phyloP scores from a whole-genome alignment of 2,329 filamentous ascomycete species.

The Trichoderma sp. region DNA sequence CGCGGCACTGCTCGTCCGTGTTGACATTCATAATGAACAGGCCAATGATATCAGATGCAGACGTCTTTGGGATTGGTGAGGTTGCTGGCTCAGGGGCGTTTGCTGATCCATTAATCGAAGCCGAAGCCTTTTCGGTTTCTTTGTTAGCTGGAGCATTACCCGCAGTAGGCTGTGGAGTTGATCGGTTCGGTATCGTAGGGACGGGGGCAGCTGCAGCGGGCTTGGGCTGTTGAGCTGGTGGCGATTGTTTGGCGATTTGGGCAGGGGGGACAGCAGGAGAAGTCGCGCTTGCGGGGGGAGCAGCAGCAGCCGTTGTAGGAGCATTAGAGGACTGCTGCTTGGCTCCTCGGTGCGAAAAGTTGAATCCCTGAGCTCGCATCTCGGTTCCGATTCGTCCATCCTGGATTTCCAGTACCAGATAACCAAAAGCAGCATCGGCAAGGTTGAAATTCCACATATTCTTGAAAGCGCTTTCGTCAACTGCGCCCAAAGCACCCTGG shows the following conservation, averaged over 20 bases:
- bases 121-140: conserved; percentile 55
- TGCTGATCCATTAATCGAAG: conserved; percentile 51
- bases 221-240: conserved; percentile 43
- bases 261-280: conserved; percentile 34
- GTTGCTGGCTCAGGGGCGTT: conserved; percentile 52
- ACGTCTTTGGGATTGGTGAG: conserved; percentile 60
- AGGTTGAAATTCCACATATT: conserved; percentile 99
- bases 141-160: conserved; percentile 43
- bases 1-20: conserved; percentile 76
- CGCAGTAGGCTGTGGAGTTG: conserved; percentile 51
- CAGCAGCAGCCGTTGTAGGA: conserved; percentile 14
- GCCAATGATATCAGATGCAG: conserved; percentile 69
- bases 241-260: conserved; percentile 37
- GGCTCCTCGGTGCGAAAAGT: conserved; percentile 91
- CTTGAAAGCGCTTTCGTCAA: conserved; percentile 98
- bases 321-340: conserved; percentile 62
- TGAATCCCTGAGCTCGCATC: conserved; percentile 98
- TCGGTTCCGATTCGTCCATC: conserved; percentile 95
- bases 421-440: conserved; percentile 95
- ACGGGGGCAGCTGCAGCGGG: conserved; percentile 39
- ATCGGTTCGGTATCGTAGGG: conserved; percentile 39
- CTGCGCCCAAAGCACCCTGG: conserved; percentile 73
- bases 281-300: not conserved
- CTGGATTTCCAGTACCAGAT: conserved; percentile 91
- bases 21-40: conserved; percentile 88